Evolutionary conservation across 2,329 filamentous ascomycete species (phyloP).

Genomic region (Pseudogymnoascus sp.): DNA sequence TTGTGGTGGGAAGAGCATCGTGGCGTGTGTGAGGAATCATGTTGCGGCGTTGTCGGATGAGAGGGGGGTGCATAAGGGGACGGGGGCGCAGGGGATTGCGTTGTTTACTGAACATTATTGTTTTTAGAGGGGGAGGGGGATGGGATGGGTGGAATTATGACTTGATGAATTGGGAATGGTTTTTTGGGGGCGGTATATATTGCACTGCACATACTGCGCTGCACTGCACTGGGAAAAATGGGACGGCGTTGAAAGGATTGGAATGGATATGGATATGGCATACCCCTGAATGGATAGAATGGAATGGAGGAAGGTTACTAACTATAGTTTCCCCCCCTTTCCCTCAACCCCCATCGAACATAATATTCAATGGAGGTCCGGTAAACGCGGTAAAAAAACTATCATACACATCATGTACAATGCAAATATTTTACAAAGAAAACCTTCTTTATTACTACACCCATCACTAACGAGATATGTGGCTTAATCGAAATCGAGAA

Average conservation of each 20-base stretch:
- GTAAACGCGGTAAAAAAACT: too few species aligned
- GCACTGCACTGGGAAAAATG: not conserved
- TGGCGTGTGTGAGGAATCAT: constrained; percentile 47
- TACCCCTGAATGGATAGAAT: not conserved
- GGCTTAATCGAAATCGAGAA: too few species aligned
- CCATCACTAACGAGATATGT: too few species aligned
- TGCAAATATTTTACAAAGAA: not conserved
- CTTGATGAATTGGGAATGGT: too few species aligned
- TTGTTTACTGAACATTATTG: constrained; percentile 56
- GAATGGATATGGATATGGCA: not conserved
- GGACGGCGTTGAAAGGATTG: not conserved
- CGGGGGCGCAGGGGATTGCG: constrained; percentile 56
- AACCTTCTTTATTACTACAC: too few species aligned
- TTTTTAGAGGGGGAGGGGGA: constrained; percentile 31
- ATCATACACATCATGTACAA: not conserved
- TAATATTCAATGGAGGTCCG: too few species aligned
- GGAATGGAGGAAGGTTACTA: not conserved
- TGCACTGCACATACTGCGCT: too few species aligned
- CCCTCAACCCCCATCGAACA: too few species aligned
- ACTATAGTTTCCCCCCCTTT: too few species aligned
- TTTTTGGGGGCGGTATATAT: too few species aligned
- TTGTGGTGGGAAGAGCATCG: constrained; percentile 51
- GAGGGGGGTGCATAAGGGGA: constrained; percentile 57
- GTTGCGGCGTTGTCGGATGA: constrained; percentile 53
- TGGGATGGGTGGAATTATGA: not conserved